Conservation (phyloP, 352 stramenopile species). For the Phytophthora ramorum region DNA sequence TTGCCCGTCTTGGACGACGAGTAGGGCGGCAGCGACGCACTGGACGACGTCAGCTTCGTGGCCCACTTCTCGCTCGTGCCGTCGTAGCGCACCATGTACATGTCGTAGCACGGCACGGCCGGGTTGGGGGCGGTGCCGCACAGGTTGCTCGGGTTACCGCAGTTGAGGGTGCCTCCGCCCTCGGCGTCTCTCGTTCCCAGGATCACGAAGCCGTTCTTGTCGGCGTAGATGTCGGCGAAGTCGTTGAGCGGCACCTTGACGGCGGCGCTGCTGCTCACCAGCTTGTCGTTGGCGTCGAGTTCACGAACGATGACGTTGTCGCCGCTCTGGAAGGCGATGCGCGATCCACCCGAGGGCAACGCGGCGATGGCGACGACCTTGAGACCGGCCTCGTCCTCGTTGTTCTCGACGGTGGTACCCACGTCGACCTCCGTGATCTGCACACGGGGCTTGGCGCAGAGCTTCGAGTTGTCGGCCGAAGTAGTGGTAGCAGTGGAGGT, state of each 20-base stretch:
- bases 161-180: constrained; percentile 56
- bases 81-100: constrained; percentile 63
- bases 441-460: constrained; percentile 52
- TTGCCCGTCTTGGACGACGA: constrained; percentile 48
- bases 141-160: constrained; percentile 56
- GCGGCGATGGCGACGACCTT: constrained; percentile 57
- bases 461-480: constrained; percentile 30
- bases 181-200: constrained; percentile 49
- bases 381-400: constrained; percentile 59
- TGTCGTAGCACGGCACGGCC: constrained; percentile 53
- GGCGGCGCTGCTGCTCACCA: constrained; percentile 43
- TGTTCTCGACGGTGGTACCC: constrained; percentile 36
- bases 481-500: constrained; percentile 10
- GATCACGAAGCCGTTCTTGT: constrained; percentile 56
- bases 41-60: constrained; percentile 56
- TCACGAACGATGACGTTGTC: constrained; percentile 52
- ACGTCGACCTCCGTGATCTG: constrained; percentile 53
- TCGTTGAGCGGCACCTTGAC: constrained; percentile 47
- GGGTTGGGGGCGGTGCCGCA: constrained; percentile 45
- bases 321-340: constrained; percentile 62
- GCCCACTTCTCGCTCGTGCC: constrained; percentile 51
- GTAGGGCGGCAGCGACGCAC: constrained; percentile 55
- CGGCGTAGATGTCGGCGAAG: constrained; percentile 59
- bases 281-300: constrained; percentile 55
- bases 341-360: constrained; percentile 51